These are phyloP conservation scores for Glycyrrhiza uralensis DNA, from an alignment of 306 rosid genomes.

Conservation along the genomic window DNA sequence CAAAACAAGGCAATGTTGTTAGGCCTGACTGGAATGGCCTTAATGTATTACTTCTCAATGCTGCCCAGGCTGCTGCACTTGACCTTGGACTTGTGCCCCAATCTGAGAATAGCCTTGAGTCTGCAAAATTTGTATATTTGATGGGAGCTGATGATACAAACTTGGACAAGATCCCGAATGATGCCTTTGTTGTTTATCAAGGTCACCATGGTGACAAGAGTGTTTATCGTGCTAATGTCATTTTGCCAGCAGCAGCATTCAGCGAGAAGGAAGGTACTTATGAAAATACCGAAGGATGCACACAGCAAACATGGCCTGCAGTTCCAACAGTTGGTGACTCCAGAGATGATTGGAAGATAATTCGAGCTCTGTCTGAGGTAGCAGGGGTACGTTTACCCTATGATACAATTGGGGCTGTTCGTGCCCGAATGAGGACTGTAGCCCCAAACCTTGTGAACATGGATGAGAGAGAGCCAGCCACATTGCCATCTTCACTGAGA, in stretches of 20 bases:
- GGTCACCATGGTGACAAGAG: slow-evolving; percentile 94
- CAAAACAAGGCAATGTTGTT: slow-evolving; percentile 56
- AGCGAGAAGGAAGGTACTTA: slow-evolving; percentile 97
- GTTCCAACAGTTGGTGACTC: slow-evolving; percentile 98
- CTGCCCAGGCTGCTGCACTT: slow-evolving; percentile 98
- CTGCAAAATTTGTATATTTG: slow-evolving; percentile 85
- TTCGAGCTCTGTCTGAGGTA: slow-evolving; percentile 90
- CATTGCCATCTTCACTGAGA: slow-evolving; percentile 66
- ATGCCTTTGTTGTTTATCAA: slow-evolving; percentile 96
- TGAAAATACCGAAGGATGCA: slow-evolving; percentile 87
- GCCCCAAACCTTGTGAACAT: slow-evolving; percentile 80
- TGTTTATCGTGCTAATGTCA: slow-evolving; percentile 86
- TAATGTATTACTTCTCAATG: slow-evolving; percentile 86
- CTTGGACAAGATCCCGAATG: slow-evolving; percentile 63
- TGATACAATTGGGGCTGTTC: slow-evolving; percentile 65
- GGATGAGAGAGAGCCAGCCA: slow-evolving; percentile 81
- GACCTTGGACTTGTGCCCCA: slow-evolving; percentile 98
- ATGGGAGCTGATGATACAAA: slow-evolving; percentile 96
- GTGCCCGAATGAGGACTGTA: slow-evolving; percentile 63
- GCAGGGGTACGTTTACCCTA: slow-evolving; percentile 70
- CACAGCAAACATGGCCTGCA: slow-evolving; percentile 91
- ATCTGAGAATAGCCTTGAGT: slow-evolving; percentile 67
- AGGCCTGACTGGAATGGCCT: slow-evolving; percentile 94
- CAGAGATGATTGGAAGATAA: slow-evolving; percentile 95
- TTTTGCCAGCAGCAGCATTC: slow-evolving; percentile 88